A percentile compares a stretch with the other conserved stretches of the same genome.
Conservation (phyloP, 148 eudicot genomes). For the Pouteria glomerata region DNA sequence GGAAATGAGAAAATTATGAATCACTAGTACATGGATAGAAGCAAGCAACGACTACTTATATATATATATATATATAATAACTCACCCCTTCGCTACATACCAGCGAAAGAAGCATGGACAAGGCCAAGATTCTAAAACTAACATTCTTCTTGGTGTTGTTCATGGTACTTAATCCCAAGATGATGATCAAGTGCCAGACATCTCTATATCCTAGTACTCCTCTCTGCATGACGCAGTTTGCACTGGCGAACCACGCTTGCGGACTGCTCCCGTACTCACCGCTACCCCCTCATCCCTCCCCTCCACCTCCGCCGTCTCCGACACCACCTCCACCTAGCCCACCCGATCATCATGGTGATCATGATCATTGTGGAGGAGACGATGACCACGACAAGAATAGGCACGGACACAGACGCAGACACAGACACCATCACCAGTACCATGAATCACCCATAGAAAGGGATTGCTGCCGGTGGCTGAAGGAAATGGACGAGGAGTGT, state of each 20-base stretch:
- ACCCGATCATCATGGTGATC: conserved; percentile 14
- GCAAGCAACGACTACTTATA: conserved; percentile 11
- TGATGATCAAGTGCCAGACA: no score
- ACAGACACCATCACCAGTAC: conserved; percentile 5
- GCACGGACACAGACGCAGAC: conserved; percentile 21
- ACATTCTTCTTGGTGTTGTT: not conserved
- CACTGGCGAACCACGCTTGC: conserved; percentile 75
- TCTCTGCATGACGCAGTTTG: conserved; percentile 54
- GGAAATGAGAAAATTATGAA: no score
- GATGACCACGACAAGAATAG: not conserved
- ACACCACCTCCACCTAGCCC: no score
- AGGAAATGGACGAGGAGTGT: conserved; percentile 48
- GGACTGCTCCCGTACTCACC: conserved; percentile 26
- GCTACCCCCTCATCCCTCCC: not conserved
- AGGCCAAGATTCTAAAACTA: conserved; percentile 4
- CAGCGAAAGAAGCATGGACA: not conserved
- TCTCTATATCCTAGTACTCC: conserved; percentile 33
- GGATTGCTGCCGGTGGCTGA: conserved; percentile 75
- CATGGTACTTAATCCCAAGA: conserved; percentile 20
- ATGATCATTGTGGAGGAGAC: not conserved
- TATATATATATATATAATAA: no score
- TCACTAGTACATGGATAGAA: conserved; percentile 21
- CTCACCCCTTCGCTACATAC: no score
- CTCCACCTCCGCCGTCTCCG: no score
- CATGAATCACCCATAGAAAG: conserved; percentile 22